Evolutionary conservation across 768 basidiomycete species (phyloP), one percentile per base, ranked within the genome.

Genomic region (Collybia sp.): DNA sequence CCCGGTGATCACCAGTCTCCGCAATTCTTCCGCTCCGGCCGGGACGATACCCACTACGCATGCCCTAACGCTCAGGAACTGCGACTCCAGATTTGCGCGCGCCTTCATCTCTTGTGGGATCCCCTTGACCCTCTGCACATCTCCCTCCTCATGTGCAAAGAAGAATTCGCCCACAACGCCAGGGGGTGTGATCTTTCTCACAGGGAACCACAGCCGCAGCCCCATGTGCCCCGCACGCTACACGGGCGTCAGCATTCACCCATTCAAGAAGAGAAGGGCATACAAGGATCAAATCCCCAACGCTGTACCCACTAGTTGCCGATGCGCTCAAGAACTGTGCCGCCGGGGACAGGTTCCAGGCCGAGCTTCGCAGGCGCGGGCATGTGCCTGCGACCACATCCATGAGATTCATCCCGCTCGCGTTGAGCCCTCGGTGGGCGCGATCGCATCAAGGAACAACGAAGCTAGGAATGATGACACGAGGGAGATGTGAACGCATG

Each of bases 401-500:
- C 85, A 88, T 92, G 19, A 93, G 66, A 59, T 93, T 93, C 88
- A 90, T 93, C 0, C 92, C 92, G 58, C 87, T 90, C 2, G 88
- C 89, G 62, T 93, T 18, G 83, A 82, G n/a, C 85, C 79, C 54
- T 94, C 92, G 43, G 91, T 83, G 0, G 88, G 86, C 9, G 85
- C 85, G 52, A 92, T 76, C 41, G 66, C 64, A 3, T 88, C 87
- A 40, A 91, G 70, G 60, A 93, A 84, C n/a, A 94, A 61, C 0
- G 90, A 91, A 3, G 88, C 76, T 48, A 92, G 69, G 68, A 89
- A 92, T n/a, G 86, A 89, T 12, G 87, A 89, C 8, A 93, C 83
- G 30, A 94, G 73, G 6, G 86, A 88, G 35, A 94, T 82, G 32
- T 79, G n/a, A n/a, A n/a, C n/a, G n/a, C n/a, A n/a, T n/a, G n/a